phyloP scores from a whole-genome alignment of 257 asterid genomes.

The Gentiana macrophylla region DNA sequence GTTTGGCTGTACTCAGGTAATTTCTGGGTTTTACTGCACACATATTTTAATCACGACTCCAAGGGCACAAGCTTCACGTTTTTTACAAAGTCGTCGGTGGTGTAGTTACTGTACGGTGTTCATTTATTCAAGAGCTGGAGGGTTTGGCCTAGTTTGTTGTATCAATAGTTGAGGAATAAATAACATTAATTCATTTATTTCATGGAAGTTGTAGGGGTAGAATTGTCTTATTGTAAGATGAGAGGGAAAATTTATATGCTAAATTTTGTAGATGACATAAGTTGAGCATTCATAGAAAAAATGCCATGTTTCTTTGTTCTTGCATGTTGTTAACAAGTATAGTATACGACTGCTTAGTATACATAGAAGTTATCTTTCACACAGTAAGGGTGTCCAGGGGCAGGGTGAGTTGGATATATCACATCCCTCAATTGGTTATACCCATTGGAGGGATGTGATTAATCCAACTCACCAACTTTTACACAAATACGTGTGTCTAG shows the following conservation, averaged over 20 bases:
- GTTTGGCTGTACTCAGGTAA: not conserved
- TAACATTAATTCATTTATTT: not conserved
- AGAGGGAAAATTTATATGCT: no score
- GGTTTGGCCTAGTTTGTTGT: not conserved
- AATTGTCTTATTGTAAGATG: not conserved
- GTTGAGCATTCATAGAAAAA: no score
- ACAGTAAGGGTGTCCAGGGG: no score
- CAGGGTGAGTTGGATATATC: no score
- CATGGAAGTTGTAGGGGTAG: not conserved
- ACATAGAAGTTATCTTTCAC: no score
- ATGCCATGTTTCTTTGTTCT: no score
- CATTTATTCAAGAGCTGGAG: not conserved
- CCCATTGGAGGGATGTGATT: not conserved
- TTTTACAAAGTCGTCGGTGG: no score
- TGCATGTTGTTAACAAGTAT: no score
- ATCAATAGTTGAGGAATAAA: constrained; percentile 5
- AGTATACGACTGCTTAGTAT: no score
- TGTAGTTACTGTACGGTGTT: no score
- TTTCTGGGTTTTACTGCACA: not conserved
- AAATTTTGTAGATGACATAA: no score
- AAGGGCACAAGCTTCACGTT: not conserved
- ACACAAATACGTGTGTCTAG: no score
- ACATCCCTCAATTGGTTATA: not conserved
- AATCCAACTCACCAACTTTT: not conserved
- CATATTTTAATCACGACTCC: not conserved